Percentiles rank a stretch among this genome's conserved stretches.
phyloP scores from a whole-genome alignment of 345 rosid genomes.

The Xanthoceras sorbifolium region DNA sequence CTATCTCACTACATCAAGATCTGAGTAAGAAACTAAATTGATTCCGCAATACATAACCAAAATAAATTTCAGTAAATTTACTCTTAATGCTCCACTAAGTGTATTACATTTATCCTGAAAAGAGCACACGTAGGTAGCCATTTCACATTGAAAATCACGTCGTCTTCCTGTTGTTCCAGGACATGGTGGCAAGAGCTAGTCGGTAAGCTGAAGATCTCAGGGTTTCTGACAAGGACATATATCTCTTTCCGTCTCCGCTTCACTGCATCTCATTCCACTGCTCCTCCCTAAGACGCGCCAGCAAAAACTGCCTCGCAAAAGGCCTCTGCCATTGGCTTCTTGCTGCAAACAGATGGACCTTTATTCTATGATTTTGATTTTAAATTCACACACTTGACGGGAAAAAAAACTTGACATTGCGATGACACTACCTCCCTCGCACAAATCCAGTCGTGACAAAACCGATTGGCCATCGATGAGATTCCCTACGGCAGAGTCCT shows the following conservation, averaged over 20 bases:
- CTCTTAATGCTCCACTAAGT: no score
- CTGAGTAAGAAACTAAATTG: not conserved
- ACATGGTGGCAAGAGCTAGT: slow-evolving; percentile 69
- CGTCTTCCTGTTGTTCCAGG: slow-evolving; percentile 63
- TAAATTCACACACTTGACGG: not conserved
- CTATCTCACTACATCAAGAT: not conserved
- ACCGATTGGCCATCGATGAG: slow-evolving; percentile 75
- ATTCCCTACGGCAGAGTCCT: slow-evolving; percentile 43
- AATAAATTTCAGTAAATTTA: not conserved
- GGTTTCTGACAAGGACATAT: slow-evolving; percentile 72
- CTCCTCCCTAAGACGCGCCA: slow-evolving; percentile 63
- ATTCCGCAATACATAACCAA: not conserved
- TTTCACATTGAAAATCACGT: slow-evolving; percentile 52
- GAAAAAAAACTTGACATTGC: not conserved
- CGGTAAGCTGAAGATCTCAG: slow-evolving; percentile 80
- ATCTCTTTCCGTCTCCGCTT: slow-evolving; percentile 62
- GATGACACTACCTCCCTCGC: slow-evolving; percentile 63
- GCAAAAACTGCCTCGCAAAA: slow-evolving; percentile 64
- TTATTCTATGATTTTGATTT: not conserved
- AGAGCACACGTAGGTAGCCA: not conserved
- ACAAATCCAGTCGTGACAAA: slow-evolving; percentile 84
- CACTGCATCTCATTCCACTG: slow-evolving; percentile 60
- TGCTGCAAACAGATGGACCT: slow-evolving; percentile 43
- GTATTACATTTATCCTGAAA: not conserved
- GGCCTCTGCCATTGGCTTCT: slow-evolving; percentile 65